These are phyloP conservation scores for Turnera subulata DNA, from an alignment of 345 rosid species.

Conservation along the genomic window DNA sequence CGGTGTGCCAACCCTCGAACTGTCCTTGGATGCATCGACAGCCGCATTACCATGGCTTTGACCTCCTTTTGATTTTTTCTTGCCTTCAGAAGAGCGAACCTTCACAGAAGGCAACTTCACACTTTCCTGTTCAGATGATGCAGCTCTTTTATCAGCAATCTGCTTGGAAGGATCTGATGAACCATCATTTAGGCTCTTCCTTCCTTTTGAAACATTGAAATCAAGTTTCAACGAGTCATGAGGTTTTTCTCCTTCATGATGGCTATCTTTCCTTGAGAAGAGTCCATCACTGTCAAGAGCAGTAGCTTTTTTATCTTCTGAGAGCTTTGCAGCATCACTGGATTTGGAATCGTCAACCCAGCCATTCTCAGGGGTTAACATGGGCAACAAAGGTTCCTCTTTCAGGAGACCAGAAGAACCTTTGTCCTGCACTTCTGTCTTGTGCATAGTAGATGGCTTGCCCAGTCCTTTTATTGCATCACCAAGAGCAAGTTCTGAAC, in stretches of 20 bases:
- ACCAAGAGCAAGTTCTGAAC: conserved; percentile 29
- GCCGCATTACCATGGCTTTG: conserved; percentile 28
- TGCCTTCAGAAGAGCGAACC: conserved; percentile 45
- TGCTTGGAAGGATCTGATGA: conserved; percentile 34
- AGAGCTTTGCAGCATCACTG: conserved; percentile 38
- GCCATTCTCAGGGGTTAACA: conserved; percentile 35
- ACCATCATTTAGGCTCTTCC: conserved; percentile 18
- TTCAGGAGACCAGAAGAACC: conserved; percentile 30
- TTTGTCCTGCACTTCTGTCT: conserved; percentile 37
- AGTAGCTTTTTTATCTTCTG: conserved; percentile 51
- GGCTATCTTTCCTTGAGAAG: conserved; percentile 39
- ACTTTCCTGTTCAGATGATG: conserved; percentile 36
- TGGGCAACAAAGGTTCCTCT: conserved; percentile 39
- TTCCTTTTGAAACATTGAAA: conserved; percentile 27
- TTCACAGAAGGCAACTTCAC: conserved; percentile 40
- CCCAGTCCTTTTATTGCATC: conserved; percentile 30
- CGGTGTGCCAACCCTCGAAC: conserved; percentile 37
- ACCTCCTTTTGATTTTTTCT: conserved; percentile 47
- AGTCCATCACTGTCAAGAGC: conserved; percentile 33
- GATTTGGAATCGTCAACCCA: conserved; percentile 43
- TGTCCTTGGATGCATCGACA: conserved; percentile 39
- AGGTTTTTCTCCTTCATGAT: conserved; percentile 38
- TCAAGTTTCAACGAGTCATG: conserved; percentile 29
- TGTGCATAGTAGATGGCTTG: conserved; percentile 27
- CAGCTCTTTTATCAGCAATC: conserved; percentile 37